Evolutionary conservation across 306 rosid genomes (phyloP), one percentile per base, ranked within the genome.

Genomic region (Oxytropis ochrocephala): DNA sequence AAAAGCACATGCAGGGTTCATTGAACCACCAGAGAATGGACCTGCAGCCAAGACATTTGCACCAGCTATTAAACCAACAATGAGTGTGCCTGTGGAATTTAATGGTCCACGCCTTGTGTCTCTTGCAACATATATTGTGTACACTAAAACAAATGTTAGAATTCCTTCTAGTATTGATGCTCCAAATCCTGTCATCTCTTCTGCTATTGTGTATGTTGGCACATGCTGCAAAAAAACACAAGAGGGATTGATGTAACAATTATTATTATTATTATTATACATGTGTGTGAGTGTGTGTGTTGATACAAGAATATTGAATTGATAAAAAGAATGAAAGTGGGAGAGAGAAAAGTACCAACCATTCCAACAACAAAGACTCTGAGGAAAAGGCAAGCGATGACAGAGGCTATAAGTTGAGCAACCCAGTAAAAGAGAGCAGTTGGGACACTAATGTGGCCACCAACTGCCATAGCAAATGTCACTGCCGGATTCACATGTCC

Each of bases 1-100:
- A 5, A 94, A 90, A n/a, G 98, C 96, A 49, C 90, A 88, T 0
- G 95, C 98, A 7, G 97, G 97, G 79, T 94, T 94, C 81, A 90
- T 84, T 4, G 97, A 83, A 0, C 95, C 97, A 0, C 97, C 97
- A 0, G 96, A 94, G 77, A 94, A 94, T 0, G 98, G 95, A 24
- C 92, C 97, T 0, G 86, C 75, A 0, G 92, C 94, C 29, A 94
- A 75, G 0, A 84, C 90, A 41, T 44, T 64, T 38, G 91, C 97
- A 9, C 98, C 98, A 0, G 86, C 89, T 2, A 84, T 70, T 6
- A 85, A 11, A 1, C 97, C 97, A n/a, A 94, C 72, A 8, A 76
- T 79, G 3, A 94, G 42, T n/a, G 85, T 82, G 2, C 98, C 97
- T 0, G 61, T 74, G 6, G 84, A 68, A 44, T 82, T 70, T 53